These are phyloP conservation scores for Ceriops tagal DNA, from an alignment of 345 rosid species.

Conservation along the genomic window DNA sequence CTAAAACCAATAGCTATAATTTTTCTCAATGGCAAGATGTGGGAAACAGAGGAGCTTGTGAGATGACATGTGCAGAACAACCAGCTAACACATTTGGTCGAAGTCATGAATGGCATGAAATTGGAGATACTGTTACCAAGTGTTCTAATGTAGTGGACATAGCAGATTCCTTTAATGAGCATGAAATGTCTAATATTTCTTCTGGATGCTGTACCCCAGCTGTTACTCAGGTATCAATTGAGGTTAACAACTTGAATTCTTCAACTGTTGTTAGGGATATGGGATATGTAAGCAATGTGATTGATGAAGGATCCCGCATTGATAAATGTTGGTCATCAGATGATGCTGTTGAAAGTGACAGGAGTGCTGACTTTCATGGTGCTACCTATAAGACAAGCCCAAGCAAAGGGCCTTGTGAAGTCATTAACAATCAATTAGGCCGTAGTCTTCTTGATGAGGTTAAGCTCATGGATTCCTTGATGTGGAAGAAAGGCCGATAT, in stretches of 20 bases:
- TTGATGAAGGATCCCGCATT: slow-evolving; percentile 48
- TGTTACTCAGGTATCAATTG: slow-evolving; percentile 39
- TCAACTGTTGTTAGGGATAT: slow-evolving; percentile 28
- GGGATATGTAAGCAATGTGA: slow-evolving; percentile 21
- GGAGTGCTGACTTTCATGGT: slow-evolving; percentile 34
- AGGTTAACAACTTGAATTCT: slow-evolving; percentile 31
- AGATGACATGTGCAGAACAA: slow-evolving; percentile 7
- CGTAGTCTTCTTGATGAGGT: slow-evolving; percentile 56
- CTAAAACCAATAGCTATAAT: slow-evolving; percentile 17
- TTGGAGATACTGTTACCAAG: slow-evolving; percentile 22
- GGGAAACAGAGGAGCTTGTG: slow-evolving; percentile 30
- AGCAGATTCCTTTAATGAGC: slow-evolving; percentile 27
- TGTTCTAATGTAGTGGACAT: slow-evolving; percentile 16
- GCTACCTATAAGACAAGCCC: slow-evolving; percentile 18
- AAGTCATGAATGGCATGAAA: slow-evolving; percentile 17
- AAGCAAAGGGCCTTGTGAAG: slow-evolving; percentile 20
- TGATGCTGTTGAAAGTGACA: slow-evolving; percentile 43
- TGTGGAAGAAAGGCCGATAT: slow-evolving; percentile 37
- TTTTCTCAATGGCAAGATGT: slow-evolving; percentile 46
- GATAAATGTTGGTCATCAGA: slow-evolving; percentile 53
- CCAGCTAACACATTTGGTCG: slow-evolving; percentile 18
- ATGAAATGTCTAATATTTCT: slow-evolving; percentile 42
- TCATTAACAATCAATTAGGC: slow-evolving; percentile 18
- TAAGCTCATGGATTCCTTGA: slow-evolving; percentile 43
- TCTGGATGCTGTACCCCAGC: slow-evolving; percentile 42